Percentiles rank a stretch among this genome's conserved stretches.
These are phyloP conservation scores for Talaromyces piceae DNA, from an alignment of 2,329 filamentous ascomycete species.

Conservation along the genomic window DNA sequence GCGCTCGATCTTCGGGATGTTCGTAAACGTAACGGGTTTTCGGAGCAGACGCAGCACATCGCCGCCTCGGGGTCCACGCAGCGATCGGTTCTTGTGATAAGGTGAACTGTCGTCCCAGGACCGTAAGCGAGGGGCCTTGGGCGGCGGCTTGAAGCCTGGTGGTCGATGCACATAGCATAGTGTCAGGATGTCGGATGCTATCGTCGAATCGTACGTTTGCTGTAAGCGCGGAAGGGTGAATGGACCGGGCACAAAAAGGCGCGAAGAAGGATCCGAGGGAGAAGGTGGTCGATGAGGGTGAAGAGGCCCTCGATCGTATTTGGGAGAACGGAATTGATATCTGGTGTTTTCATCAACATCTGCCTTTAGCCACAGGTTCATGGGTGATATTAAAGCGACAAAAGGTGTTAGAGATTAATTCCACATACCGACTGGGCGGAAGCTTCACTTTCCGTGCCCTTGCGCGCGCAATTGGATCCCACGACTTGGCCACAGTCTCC, in stretches of 20 bases:
- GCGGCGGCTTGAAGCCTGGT: slow-evolving; percentile 59
- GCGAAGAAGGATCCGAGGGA: slow-evolving; percentile 76
- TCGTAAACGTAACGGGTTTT: slow-evolving; percentile 64
- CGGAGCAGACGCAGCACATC: slow-evolving; percentile 47
- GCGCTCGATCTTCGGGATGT: slow-evolving; percentile 72
- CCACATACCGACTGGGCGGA: slow-evolving; percentile 49
- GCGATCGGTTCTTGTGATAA: slow-evolving; percentile 85
- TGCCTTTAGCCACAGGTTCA: neutral
- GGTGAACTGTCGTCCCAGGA: slow-evolving; percentile 85
- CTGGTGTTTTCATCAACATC: slow-evolving; percentile 38
- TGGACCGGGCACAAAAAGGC: slow-evolving; percentile 81
- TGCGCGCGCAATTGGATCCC: slow-evolving; percentile 44
- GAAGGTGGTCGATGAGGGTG: slow-evolving; percentile 89
- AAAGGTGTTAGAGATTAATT: neutral
- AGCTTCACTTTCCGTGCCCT: slow-evolving; percentile 36
- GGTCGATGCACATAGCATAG: slow-evolving; percentile 80
- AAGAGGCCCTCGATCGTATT: slow-evolving; percentile 87
- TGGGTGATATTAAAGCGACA: too few species aligned
- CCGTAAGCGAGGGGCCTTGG: slow-evolving; percentile 61
- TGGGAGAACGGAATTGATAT: slow-evolving; percentile 91
- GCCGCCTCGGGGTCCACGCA: slow-evolving; percentile 74
- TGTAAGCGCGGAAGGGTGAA: slow-evolving; percentile 81
- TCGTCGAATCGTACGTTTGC: slow-evolving; percentile 81
- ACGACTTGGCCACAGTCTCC: slow-evolving; percentile 39
- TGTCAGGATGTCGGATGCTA: slow-evolving; percentile 80